phyloP scores from a whole-genome alignment of 2,329 filamentous ascomycete genomes.

The Dothideomycetes sp. region DNA sequence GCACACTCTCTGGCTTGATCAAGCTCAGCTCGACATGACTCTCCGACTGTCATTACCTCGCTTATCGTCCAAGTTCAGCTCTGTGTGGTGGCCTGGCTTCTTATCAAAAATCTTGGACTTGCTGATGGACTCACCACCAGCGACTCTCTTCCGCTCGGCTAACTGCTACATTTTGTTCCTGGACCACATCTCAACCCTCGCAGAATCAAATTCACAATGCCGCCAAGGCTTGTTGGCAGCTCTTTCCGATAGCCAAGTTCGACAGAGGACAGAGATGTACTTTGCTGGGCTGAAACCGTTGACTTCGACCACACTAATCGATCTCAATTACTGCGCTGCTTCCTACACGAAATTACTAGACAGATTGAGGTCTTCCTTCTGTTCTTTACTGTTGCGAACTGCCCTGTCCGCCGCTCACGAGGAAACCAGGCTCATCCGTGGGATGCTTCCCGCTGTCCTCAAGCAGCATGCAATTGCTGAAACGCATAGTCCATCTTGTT shows the following conservation, averaged over 20 bases:
- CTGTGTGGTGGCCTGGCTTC: slow-evolving; percentile 6
- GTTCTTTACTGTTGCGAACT: slow-evolving; percentile 11
- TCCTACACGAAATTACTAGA: neutral
- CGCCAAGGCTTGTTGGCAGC: slow-evolving; percentile 4
- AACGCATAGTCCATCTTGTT: neutral
- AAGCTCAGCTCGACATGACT: slow-evolving; percentile 11
- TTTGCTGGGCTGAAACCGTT: neutral
- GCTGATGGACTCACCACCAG: neutral
- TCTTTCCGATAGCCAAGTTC: neutral
- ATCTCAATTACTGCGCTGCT: slow-evolving; percentile 1
- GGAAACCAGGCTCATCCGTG: slow-evolving; percentile 8
- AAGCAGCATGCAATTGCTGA: slow-evolving; percentile 15
- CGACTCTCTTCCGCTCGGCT: neutral
- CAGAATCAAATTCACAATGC: slow-evolving; percentile 2
- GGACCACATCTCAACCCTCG: neutral
- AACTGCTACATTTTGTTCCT: slow-evolving; percentile 2
- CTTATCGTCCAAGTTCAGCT: neutral
- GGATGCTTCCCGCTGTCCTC: slow-evolving; percentile 5
- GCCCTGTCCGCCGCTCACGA: slow-evolving; percentile 11
- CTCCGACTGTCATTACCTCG: slow-evolving; percentile 3
- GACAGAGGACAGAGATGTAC: slow-evolving; percentile 4
- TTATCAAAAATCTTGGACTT: slow-evolving; percentile 1
- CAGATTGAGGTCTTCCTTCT: slow-evolving; percentile 6
- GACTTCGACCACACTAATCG: neutral
- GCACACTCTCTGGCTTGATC: neutral